Evolutionary conservation across 2,329 filamentous ascomycete species (phyloP).

Genomic region (Cladosporium sp.): DNA sequence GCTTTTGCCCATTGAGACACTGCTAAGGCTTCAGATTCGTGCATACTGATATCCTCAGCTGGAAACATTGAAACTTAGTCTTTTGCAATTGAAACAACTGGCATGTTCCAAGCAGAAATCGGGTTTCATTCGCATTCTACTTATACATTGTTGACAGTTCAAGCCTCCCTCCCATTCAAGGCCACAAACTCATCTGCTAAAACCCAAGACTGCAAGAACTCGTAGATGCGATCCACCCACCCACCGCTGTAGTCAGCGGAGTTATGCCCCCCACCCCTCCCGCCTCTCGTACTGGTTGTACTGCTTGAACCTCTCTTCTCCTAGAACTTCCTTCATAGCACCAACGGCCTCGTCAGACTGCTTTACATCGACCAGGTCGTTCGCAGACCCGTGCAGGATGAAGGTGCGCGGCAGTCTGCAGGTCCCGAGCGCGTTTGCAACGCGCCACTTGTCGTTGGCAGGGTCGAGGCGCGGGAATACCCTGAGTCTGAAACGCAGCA

Average conservation of each 20-base stretch:
- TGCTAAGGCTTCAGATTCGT: too few species aligned
- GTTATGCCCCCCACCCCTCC: too few species aligned
- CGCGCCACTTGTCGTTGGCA: constrained; percentile 27
- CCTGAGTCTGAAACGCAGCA: constrained; percentile 20
- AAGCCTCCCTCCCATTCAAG: neutral
- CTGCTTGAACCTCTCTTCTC: neutral
- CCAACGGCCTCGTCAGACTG: constrained; percentile 34
- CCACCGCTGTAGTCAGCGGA: too few species aligned
- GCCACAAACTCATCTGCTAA: neutral
- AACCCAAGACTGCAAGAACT: neutral
- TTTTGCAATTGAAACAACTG: too few species aligned
- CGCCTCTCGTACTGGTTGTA: neutral
- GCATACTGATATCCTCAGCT: too few species aligned
- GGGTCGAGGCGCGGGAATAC: constrained; percentile 19
- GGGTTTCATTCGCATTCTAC: too few species aligned
- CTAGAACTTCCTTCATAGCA: neutral
- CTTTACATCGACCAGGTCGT: constrained; percentile 31
- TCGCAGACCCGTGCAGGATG: constrained; percentile 32
- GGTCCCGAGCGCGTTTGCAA: constrained; percentile 29
- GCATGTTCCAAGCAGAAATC: too few species aligned
- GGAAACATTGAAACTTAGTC: too few species aligned
- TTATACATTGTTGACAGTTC: too few species aligned
- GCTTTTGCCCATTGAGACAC: too few species aligned
- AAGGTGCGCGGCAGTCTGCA: constrained; percentile 29
- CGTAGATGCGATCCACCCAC: neutral